Conservation (phyloP, 2,329 filamentous ascomycete genomes). For the Paracoccidioides brasiliensis region DNA sequence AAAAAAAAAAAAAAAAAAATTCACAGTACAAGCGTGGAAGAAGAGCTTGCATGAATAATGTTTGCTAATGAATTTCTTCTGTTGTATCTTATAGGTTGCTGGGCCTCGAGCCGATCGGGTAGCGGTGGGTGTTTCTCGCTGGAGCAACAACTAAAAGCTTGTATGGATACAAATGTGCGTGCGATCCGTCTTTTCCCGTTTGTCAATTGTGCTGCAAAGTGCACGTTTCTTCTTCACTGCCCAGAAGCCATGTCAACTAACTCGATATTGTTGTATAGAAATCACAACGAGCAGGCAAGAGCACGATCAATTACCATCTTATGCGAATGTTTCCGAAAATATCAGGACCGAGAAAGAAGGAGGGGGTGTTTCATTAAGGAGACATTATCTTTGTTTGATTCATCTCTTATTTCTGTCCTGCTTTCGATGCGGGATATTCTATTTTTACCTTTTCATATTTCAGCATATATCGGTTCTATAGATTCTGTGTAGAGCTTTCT, state of each 20-base stretch:
- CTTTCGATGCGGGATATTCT: neutral
- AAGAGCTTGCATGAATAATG: neutral
- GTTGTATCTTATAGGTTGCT: slow-evolving; percentile 26
- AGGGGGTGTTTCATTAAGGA: slow-evolving; percentile 28
- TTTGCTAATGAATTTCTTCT: neutral
- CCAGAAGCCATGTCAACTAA: neutral
- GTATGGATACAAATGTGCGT: slow-evolving; percentile 69
- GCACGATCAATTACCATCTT: slow-evolving; percentile 84
- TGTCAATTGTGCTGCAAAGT: neutral
- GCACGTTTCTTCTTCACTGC: neutral
- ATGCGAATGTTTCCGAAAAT: slow-evolving; percentile 62
- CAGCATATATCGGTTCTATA: neutral
- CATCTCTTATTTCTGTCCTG: neutral
- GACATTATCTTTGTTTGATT: neutral
- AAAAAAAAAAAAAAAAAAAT: too few species aligned
- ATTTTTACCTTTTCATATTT: neutral
- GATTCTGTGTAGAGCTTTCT: neutral
- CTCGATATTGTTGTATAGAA: slow-evolving; percentile 31
- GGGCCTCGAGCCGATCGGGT: slow-evolving; percentile 34
- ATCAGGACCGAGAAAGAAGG: slow-evolving; percentile 56
- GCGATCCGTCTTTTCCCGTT: neutral
- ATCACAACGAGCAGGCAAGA: slow-evolving; percentile 48
- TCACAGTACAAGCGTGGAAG: too few species aligned
- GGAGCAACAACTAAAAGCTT: slow-evolving; percentile 48
- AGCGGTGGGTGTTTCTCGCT: slow-evolving; percentile 46